These are phyloP conservation scores for Wickerhamomyces strasburgensis DNA, from an alignment of 805 yeast genomes.

Conservation along the genomic window DNA sequence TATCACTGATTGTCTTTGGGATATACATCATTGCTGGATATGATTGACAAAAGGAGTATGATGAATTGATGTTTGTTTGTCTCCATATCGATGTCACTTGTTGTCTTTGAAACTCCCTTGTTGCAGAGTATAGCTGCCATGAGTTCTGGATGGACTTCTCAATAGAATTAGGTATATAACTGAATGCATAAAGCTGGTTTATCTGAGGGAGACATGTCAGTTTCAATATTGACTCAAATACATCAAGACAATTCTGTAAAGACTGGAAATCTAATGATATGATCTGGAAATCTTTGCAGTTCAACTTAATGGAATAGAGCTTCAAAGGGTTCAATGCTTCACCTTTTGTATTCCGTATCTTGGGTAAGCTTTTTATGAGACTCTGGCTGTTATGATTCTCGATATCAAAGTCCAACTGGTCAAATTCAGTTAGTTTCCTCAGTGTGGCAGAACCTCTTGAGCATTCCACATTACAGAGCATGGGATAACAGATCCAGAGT, in stretches of 20 bases:
- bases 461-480: slow-evolving; percentile 48
- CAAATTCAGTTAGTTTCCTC: too few species aligned
- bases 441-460: slow-evolving; percentile 45
- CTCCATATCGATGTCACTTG: slow-evolving; percentile 52
- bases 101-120: slow-evolving; percentile 56
- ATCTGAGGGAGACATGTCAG: slow-evolving; percentile 52
- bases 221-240: slow-evolving; percentile 63
- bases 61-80: slow-evolving; percentile 54
- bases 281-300: slow-evolving; percentile 81
- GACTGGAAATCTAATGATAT: slow-evolving; percentile 69
- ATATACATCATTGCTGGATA: slow-evolving; percentile 69
- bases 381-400: too few species aligned
- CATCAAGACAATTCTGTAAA: slow-evolving; percentile 59
- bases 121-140: slow-evolving; percentile 66
- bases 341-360: slow-evolving; percentile 11
- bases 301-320: slow-evolving; percentile 56
- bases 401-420: too few species aligned
- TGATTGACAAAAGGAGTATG: slow-evolving; percentile 64
- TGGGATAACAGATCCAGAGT: slow-evolving; percentile 89
- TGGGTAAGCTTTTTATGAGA: too few species aligned
- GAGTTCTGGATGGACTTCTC: slow-evolving; percentile 58
- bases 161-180: slow-evolving; percentile 67
- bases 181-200: slow-evolving; percentile 71
- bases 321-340: slow-evolving; percentile 26
- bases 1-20: slow-evolving; percentile 77